phyloP scores from a whole-genome alignment of 495 filamentous ascomycete genomes.

The Xylaria curta region DNA sequence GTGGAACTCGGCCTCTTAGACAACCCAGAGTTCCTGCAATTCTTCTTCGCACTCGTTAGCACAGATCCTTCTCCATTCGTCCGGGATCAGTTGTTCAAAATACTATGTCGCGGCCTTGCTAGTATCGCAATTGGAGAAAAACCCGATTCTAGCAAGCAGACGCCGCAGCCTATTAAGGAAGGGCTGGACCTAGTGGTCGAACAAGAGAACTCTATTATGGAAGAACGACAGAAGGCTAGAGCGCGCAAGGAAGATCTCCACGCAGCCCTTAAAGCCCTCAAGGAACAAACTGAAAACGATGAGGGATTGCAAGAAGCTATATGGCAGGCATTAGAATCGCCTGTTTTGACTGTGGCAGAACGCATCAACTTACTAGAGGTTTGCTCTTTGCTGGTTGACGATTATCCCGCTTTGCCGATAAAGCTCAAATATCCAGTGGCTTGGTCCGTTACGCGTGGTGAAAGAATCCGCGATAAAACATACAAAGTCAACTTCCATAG shows the following conservation, averaged over 20 bases:
- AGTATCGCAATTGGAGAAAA: slow-evolving; percentile 78
- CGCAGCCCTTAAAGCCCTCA: slow-evolving; percentile 77
- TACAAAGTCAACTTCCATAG: slow-evolving; percentile 43
- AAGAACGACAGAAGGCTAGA: slow-evolving; percentile 70
- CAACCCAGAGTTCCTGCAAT: slow-evolving; percentile 65
- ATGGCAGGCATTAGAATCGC: slow-evolving; percentile 79
- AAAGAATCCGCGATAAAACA: slow-evolving; percentile 33
- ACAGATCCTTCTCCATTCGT: slow-evolving; percentile 83
- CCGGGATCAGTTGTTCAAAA: slow-evolving; percentile 68
- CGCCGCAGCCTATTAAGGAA: slow-evolving; percentile 45
- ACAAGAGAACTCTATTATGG: slow-evolving; percentile 64
- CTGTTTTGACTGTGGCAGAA: slow-evolving; percentile 69
- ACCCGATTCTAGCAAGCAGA: slow-evolving; percentile 36
- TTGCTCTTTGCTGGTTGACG: slow-evolving; percentile 74
- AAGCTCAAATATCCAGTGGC: slow-evolving; percentile 71
- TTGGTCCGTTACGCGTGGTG: slow-evolving; percentile 67
- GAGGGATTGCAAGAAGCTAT: slow-evolving; percentile 68
- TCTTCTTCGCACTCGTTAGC: slow-evolving; percentile 73
- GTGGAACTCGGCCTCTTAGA: slow-evolving; percentile 77
- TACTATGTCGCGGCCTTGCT: slow-evolving; percentile 76
- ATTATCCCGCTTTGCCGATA: slow-evolving; percentile 66
- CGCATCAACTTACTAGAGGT: slow-evolving; percentile 78
- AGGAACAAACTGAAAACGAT: slow-evolving; percentile 69
- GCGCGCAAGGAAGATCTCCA: slow-evolving; percentile 76
- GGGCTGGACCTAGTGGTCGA: slow-evolving; percentile 75